Evolutionary conservation across 2,329 filamentous ascomycete genomes (phyloP).

Genomic region (Alternaria postmessia): DNA sequence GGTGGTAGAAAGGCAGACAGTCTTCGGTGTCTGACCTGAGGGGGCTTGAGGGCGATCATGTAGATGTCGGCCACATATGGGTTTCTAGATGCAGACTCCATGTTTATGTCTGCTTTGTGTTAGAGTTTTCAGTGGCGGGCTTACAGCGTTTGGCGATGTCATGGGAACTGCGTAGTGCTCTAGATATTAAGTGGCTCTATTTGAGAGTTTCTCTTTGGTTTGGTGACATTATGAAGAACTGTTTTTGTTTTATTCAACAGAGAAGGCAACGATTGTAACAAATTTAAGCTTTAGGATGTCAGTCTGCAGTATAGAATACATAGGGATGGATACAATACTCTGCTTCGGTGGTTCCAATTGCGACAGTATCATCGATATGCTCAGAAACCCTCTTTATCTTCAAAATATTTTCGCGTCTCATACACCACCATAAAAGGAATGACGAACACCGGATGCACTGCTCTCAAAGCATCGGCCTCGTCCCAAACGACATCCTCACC

Average conservation of each 20-base stretch:
- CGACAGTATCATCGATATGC: neutral
- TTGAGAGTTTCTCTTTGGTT: neutral
- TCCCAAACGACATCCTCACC: conserved; percentile 68
- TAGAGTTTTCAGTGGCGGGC: neutral
- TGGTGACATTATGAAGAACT: neutral
- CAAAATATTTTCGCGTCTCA: conserved; percentile 71
- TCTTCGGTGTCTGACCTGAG: conserved; percentile 10
- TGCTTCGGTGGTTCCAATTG: neutral
- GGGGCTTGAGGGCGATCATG: neutral
- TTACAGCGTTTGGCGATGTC: neutral
- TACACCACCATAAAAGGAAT: conserved; percentile 76
- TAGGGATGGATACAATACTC: neutral
- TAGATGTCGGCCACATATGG: neutral
- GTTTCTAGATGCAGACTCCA: neutral
- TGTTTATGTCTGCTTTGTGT: neutral
- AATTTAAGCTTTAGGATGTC: neutral
- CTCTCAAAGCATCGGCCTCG: conserved; percentile 71
- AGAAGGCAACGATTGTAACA: neutral
- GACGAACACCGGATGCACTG: conserved; percentile 85
- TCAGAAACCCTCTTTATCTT: conserved; percentile 58
- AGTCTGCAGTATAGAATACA: neutral
- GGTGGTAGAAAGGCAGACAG: conserved; percentile 5
- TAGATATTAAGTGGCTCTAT: too few species aligned
- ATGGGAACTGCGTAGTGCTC: neutral
- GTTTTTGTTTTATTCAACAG: neutral